Base-by-base conservation (phyloP, 371 early-diverging fungal genomes). In the Blakeslea trispora region DNA sequence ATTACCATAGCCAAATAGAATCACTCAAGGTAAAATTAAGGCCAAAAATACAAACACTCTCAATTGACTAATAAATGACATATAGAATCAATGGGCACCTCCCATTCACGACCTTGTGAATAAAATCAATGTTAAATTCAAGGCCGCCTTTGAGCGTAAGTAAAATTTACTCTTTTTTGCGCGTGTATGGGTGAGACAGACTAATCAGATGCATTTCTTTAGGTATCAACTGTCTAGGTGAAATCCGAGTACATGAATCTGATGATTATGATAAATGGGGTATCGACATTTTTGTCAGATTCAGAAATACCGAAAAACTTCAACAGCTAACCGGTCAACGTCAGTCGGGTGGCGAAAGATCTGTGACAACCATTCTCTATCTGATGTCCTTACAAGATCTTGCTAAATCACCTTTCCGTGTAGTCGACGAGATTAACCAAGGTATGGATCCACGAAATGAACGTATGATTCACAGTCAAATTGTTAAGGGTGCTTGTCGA, bases 391-490 rank as follows among this genome's bases (percentile, higher is more conserved):
- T 99, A 45, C 99, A 99, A 79, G 72, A 79, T 31, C 72, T 93
- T 35, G 93, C 93, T 10, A 81, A 81, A 13, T 81, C 95, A 9
- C 99, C 99, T 7, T 99, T 99, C 86, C 89, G 99, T 46, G 94
- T 99, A 0, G 99, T 99, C 9, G 99, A 99, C 79, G 99, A 99
- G 75, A 99, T 99, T 61, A 99, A 99, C 74, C 99, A 99, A 75
- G 99, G 99, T 55, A 99, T 99, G 99, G 99, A 99, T 74, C 92
- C 93, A 55, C 78, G 89, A 37, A 99, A 99, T 68, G 99, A 99
- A 69, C 89, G 98, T 31, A 78, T 92, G 75, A 90, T 99, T 14
- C 99, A 99, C 71, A 75, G 86, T n/a, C 93, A 94, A 55, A 84
- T 98, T 47, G 96, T 98, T 15, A 69, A 87, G 37, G 84, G 83